These are phyloP conservation scores for Gossypioides kirkii DNA, from an alignment of 345 rosid genomes.

Conservation along the genomic window DNA sequence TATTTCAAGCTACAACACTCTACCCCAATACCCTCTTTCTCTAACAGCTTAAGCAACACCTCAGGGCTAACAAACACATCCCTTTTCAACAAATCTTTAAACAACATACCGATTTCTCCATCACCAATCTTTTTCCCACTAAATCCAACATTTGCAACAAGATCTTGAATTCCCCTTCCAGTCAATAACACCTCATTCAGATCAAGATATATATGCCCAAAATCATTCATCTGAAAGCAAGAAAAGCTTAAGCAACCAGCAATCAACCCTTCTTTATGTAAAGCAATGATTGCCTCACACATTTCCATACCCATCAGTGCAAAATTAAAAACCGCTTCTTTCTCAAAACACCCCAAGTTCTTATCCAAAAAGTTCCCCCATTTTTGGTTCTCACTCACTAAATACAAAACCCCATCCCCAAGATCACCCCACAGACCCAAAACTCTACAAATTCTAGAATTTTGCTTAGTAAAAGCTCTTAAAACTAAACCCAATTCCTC, in stretches of 20 bases:
- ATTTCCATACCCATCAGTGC: constrained; percentile 60
- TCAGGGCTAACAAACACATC: constrained; percentile 62
- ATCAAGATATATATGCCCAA: constrained; percentile 55
- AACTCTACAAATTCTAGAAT: constrained; percentile 34
- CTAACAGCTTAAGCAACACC: constrained; percentile 45
- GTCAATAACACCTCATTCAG: constrained; percentile 41
- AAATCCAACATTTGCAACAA: constrained; percentile 23
- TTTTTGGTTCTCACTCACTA: constrained; percentile 49
- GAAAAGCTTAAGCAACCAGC: constrained; percentile 52
- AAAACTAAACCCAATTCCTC: constrained; percentile 44
- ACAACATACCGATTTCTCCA: constrained; percentile 25
- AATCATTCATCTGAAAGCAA: constrained; percentile 53
- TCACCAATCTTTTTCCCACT: constrained; percentile 27
- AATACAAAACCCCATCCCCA: constrained; percentile 46
- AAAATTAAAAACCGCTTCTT: constrained; percentile 41
- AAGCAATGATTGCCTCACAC: constrained; percentile 55
- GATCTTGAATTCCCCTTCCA: constrained; percentile 34
- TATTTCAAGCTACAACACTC: constrained; percentile 22
- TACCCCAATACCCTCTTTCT: constrained; percentile 24
- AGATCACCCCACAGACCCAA: constrained; percentile 82
- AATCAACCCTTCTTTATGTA: constrained; percentile 51
- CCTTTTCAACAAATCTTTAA: constrained; percentile 29
- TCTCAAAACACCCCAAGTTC: constrained; percentile 21
- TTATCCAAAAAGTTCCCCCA: constrained; percentile 14
- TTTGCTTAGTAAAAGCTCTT: constrained; percentile 20